Conservation (phyloP, 2,329 filamentous ascomycete species). For the Diaporthe humulicola region DNA sequence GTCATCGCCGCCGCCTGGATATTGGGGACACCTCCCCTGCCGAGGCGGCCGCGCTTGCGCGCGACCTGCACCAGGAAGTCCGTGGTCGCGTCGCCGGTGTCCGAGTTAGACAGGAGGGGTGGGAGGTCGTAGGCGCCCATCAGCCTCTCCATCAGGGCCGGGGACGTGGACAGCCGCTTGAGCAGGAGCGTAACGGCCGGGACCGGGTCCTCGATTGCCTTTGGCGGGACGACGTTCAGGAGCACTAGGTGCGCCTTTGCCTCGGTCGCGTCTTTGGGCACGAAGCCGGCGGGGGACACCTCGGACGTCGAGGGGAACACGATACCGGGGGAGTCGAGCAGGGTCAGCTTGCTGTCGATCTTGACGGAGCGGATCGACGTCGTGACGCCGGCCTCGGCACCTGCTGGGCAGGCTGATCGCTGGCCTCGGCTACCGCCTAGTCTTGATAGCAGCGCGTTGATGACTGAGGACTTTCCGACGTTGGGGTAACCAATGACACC, state of each 20-base stretch:
- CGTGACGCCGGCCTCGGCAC: slow-evolving; percentile 92
- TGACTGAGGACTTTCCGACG: slow-evolving; percentile 95
- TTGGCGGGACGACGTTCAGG: slow-evolving; percentile 91
- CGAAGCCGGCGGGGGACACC: slow-evolving; percentile 53
- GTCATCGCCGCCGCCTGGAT: slow-evolving; percentile 88
- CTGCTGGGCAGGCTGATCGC: slow-evolving; percentile 82
- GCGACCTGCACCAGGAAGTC: slow-evolving; percentile 97
- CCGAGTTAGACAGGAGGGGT: slow-evolving; percentile 76
- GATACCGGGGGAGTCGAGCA: slow-evolving; percentile 94
- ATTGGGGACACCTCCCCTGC: slow-evolving; percentile 92
- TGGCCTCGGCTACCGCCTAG: slow-evolving; percentile 73
- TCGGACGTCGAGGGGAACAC: slow-evolving; percentile 82
- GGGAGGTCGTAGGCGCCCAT: slow-evolving; percentile 88
- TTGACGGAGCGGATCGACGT: slow-evolving; percentile 91
- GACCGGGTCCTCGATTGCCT: slow-evolving; percentile 92
- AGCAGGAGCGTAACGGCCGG: slow-evolving; percentile 90
- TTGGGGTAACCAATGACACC: slow-evolving; percentile 97
- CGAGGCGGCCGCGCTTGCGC: slow-evolving; percentile 89
- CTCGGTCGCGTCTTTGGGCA: slow-evolving; percentile 73
- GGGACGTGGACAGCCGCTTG: slow-evolving; percentile 79
- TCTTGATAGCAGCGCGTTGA: slow-evolving; percentile 88
- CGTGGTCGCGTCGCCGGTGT: slow-evolving; percentile 81
- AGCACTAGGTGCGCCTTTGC: slow-evolving; percentile 89
- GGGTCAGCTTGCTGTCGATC: slow-evolving; percentile 92
- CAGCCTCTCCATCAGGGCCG: slow-evolving; percentile 82